Evolutionary conservation across 192 early-diverging fungal genomes (phyloP).

Genomic region (Kappamyces sp.): DNA sequence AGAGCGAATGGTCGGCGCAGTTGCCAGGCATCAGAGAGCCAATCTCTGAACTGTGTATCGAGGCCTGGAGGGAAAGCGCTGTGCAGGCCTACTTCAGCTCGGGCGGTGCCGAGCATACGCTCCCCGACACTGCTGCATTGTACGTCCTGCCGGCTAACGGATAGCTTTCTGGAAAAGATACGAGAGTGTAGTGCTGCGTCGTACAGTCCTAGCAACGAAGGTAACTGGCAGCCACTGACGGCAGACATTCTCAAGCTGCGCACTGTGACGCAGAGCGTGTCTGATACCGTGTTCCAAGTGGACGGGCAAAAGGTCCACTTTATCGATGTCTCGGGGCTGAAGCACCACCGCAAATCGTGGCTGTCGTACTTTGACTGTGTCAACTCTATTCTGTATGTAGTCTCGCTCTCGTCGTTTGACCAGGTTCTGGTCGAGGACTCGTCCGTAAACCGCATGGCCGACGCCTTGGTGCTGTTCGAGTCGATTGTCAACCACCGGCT

Average conservation of each 20-base stretch:
- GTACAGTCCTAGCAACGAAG: constrained; percentile 57
- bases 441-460: constrained; percentile 21
- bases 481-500: constrained; percentile 28
- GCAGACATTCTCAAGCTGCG: constrained; percentile 36
- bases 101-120: too few species aligned
- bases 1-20: too few species aligned
- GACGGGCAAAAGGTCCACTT: constrained; percentile 45
- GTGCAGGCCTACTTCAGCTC: too few species aligned
- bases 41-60: too few species aligned
- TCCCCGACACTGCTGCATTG: constrained; percentile 1
- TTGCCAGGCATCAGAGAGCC: too few species aligned
- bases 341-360: constrained; percentile 53
- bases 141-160: constrained; percentile 24
- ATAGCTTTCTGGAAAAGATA: constrained; percentile 38
- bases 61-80: too few species aligned
- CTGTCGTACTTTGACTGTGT: constrained; percentile 66
- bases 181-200: constrained; percentile 60
- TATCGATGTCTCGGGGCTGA: constrained; percentile 70
- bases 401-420: background rate
- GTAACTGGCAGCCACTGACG: constrained; percentile 3
- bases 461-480: constrained; percentile 36
- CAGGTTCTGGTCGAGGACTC: background rate
- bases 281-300: constrained; percentile 59
- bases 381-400: constrained; percentile 18
- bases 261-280: constrained; percentile 34